These are phyloP conservation scores for Bryoglossum gracile DNA, from an alignment of 495 filamentous ascomycete species.

Conservation along the genomic window DNA sequence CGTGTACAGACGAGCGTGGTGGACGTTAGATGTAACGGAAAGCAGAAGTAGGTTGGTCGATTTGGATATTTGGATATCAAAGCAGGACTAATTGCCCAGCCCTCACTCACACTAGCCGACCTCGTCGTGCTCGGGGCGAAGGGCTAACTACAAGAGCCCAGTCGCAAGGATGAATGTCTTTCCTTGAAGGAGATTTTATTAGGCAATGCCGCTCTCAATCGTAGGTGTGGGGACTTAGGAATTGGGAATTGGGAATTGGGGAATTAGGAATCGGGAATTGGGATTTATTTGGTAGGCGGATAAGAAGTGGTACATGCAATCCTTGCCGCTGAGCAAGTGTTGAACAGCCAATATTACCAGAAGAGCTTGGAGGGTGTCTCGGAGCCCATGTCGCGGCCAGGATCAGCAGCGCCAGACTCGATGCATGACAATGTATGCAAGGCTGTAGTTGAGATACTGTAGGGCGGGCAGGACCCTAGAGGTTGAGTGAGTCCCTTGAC, in stretches of 20 bases:
- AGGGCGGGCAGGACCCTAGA: conserved; percentile 1
- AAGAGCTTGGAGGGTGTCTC: conserved; percentile 19
- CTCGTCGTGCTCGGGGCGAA: too few relatives aligned
- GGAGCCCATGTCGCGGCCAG: conserved; percentile 16
- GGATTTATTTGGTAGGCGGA: conserved; percentile 9
- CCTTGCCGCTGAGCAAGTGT: conserved; percentile 14
- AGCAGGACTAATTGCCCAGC: too few relatives aligned
- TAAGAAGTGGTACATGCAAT: conserved; percentile 23
- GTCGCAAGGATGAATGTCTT: too few relatives aligned
- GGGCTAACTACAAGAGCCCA: too few relatives aligned
- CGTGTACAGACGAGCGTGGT: conserved; percentile 8
- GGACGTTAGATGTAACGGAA: neutral
- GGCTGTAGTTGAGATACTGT: conserved; percentile 19
- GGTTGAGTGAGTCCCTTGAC: too few relatives aligned
- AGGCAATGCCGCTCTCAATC: conserved; percentile 12
- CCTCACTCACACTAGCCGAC: too few relatives aligned
- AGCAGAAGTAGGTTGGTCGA: conserved; percentile 1
- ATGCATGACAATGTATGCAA: conserved; percentile 21
- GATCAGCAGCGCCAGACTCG: conserved; percentile 17
- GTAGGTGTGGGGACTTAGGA: conserved; percentile 3
- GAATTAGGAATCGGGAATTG: conserved; percentile 1
- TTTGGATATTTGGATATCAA: conserved; percentile 4
- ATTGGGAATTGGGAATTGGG: conserved; percentile 9
- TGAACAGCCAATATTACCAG: conserved; percentile 12
- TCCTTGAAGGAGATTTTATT: conserved; percentile 8